Conservation (phyloP, 1,139 yeast genomes). For the Candida mesenterica region DNA sequence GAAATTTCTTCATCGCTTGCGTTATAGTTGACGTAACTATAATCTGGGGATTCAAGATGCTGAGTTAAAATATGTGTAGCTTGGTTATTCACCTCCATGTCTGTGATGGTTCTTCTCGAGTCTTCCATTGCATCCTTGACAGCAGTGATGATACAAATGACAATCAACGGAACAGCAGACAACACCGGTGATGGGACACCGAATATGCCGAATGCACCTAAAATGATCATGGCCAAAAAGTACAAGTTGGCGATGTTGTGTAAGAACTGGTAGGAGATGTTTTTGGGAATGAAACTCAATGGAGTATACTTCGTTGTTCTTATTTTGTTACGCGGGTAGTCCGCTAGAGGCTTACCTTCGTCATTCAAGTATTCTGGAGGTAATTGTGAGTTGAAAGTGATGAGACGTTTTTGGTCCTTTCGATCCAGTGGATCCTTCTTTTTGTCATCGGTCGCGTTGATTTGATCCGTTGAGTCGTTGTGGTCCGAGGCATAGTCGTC, state of each 20-base stretch:
- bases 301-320: slow-evolving; percentile 64
- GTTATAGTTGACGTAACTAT: slow-evolving; percentile 40
- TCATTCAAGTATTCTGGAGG: slow-evolving; percentile 62
- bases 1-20: slow-evolving; percentile 50
- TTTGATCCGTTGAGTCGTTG: slow-evolving; percentile 13
- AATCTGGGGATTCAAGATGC: slow-evolving; percentile 8
- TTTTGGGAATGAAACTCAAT: slow-evolving; percentile 52
- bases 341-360: slow-evolving; percentile 28
- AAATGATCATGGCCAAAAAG: slow-evolving; percentile 48
- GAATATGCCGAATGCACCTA: slow-evolving; percentile 54
- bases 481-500: slow-evolving; percentile 20
- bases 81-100: slow-evolving; percentile 54
- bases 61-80: slow-evolving; percentile 42
- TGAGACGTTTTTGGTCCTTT: slow-evolving; percentile 46
- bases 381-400: slow-evolving; percentile 67
- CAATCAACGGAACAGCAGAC: slow-evolving; percentile 59
- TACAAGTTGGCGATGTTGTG: slow-evolving; percentile 56
- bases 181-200: slow-evolving; percentile 58
- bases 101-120: slow-evolving; percentile 51
- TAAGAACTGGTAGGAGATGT: slow-evolving; percentile 46
- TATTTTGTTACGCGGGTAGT: slow-evolving; percentile 54
- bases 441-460: slow-evolving; percentile 21
- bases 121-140: slow-evolving; percentile 60
- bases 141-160: slow-evolving; percentile 54
- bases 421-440: slow-evolving; percentile 40